Conservation (phyloP, 371 early-diverging fungal genomes). For the Mortierella sp. region DNA sequence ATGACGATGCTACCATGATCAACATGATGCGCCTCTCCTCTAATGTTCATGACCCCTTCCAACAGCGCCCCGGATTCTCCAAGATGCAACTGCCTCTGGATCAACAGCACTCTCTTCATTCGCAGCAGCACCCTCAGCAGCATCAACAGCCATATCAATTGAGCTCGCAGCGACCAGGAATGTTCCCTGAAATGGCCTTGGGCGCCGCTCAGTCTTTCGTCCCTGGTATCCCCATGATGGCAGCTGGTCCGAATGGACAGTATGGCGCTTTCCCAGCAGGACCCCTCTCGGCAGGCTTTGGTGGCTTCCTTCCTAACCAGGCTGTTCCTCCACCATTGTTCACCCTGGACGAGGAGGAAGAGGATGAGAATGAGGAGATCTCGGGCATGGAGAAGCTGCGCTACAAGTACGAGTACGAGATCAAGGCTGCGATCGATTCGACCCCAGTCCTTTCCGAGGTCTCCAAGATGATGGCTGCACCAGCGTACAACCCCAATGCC, state of each 20-base stretch:
- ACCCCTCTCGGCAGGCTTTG: slow-evolving; percentile 47
- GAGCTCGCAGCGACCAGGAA: slow-evolving; percentile 22
- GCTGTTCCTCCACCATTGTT: slow-evolving; percentile 43
- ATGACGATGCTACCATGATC: slow-evolving; percentile 34
- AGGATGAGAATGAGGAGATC: slow-evolving; percentile 53
- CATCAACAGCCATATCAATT: slow-evolving; percentile 26
- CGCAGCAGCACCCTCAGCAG: slow-evolving; percentile 35
- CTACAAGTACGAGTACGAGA: slow-evolving; percentile 53
- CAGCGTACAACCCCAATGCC: slow-evolving; percentile 32
- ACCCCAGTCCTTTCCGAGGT: slow-evolving; percentile 45
- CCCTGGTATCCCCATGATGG: slow-evolving; percentile 33
- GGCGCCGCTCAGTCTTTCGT: slow-evolving; percentile 27
- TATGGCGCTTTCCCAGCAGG: slow-evolving; percentile 27
- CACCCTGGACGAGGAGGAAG: slow-evolving; percentile 53
- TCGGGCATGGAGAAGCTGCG: slow-evolving; percentile 56
- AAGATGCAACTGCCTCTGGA: slow-evolving; percentile 5
- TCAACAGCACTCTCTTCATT: slow-evolving; percentile 9
- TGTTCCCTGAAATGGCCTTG: slow-evolving; percentile 29
- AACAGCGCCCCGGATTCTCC: slow-evolving; percentile 13
- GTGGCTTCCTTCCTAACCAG: slow-evolving; percentile 43
- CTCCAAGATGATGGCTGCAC: slow-evolving; percentile 40
- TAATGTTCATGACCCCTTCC: slow-evolving; percentile 22
- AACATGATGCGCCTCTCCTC: slow-evolving; percentile 35
- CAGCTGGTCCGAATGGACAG: background rate
- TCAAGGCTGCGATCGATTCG: slow-evolving; percentile 56